Percentiles rank a stretch among this genome's conserved stretches.
phyloP scores from a whole-genome alignment of 2,329 filamentous ascomycete genomes.

The Arachnomyces sp. region DNA sequence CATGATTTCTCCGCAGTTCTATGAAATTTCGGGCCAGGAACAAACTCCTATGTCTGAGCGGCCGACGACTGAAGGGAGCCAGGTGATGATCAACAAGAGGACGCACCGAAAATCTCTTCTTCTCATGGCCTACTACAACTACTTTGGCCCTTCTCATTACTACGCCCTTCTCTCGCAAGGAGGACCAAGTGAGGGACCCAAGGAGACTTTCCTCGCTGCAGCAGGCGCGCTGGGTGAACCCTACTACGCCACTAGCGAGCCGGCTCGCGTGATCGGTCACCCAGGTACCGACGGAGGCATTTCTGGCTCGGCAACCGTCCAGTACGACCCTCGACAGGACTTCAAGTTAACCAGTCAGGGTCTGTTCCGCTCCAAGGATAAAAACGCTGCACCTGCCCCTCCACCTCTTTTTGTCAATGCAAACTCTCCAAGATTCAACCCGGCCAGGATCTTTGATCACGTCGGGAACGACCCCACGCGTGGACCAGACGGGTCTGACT shows the following conservation, averaged over 20 bases:
- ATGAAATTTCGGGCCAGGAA: conserved; percentile 30
- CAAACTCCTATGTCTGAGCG: conserved; percentile 13
- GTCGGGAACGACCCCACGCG: conserved; percentile 30
- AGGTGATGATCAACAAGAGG: conserved; percentile 1
- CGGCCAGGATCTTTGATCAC: conserved; percentile 30
- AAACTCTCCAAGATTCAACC: conserved; percentile 37
- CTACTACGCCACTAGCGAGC: conserved; percentile 31
- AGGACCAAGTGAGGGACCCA: conserved; percentile 31
- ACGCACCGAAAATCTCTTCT: conserved; percentile 2
- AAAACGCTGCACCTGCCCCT: conserved; percentile 18
- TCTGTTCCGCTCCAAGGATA: conserved; percentile 28
- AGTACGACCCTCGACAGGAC: conserved; percentile 33
- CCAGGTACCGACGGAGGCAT: conserved; percentile 18
- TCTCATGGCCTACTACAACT: conserved; percentile 3
- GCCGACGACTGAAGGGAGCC: conserved; percentile 1
- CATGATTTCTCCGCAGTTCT: conserved; percentile 38
- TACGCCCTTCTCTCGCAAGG: conserved; percentile 28
- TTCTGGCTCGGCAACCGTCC: conserved; percentile 30
- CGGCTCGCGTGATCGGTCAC: conserved; percentile 29
- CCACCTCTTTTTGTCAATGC: conserved; percentile 32
- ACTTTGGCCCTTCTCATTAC: conserved; percentile 9
- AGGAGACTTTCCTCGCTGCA: conserved; percentile 32
- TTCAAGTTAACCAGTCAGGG: conserved; percentile 20
- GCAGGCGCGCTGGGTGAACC: conserved; percentile 25
- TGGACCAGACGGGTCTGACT: conserved; percentile 27